Base-by-base conservation (phyloP, 169 alveolate species). In the Fabrea salina region DNA sequence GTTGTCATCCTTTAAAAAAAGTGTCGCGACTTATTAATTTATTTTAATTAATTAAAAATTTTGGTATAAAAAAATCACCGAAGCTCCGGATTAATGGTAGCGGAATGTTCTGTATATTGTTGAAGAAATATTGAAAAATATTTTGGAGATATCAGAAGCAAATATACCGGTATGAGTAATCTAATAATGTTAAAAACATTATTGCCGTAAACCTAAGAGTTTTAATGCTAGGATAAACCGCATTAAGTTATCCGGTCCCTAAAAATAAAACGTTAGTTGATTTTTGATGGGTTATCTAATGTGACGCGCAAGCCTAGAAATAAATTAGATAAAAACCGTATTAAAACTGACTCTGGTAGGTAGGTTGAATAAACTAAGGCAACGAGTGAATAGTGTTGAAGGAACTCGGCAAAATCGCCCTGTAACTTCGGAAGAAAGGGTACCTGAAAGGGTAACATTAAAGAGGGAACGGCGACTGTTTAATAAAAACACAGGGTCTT, bases 321-420 rank as follows among this genome's bases (percentile, higher is more conserved):
- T 75, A 75, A 39, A 30, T 64, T 58, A 61, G 39, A 39, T 6
- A 27, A 11, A 25, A 22, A 49, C 13, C 67, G 74, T 49, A 47
- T 80, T 43, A 50, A 83, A 79, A 6, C 89, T 51, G 89, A 83
- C 89, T 56, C 89, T 22, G 59, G 89, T 83, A 85, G 83, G 41
- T 35, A 40, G 58, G 89, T 67, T 32, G 86, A 83, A 76, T 78
- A 83, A 43, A 67, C 89, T 68, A 66, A 79, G 68, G 66, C 44
- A 75, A 32, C 56, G 56, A 79, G 50, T n/a, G 50, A 83, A 68
- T 66, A 35, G n/a, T 7, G 58, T 33, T 71, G 77, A 83, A 83
- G 89, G 89, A 83, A 83, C 83, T 83, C 75, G 89, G 89, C 89
- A 83, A 83, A 83, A 19, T 83, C 33, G 43, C 57, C 49, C 86